These are phyloP conservation scores for Beauveria brongniartii DNA, from an alignment of 2,329 filamentous ascomycete species.

Conservation along the genomic window DNA sequence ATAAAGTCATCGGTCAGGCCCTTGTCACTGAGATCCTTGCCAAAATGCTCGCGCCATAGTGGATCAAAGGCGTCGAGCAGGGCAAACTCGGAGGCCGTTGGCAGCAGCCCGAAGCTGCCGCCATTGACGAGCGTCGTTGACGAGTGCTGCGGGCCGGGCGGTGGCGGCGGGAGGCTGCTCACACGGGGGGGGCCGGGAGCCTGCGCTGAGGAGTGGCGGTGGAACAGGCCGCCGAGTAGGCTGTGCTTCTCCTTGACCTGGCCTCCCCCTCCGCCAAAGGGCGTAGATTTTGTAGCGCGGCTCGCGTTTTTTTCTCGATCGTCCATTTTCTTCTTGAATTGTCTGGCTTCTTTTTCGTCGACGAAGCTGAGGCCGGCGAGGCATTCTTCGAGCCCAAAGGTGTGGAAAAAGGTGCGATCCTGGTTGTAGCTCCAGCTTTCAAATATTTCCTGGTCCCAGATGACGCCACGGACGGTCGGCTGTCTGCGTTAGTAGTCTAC, in stretches of 20 bases:
- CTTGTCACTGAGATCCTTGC: constrained; percentile 53
- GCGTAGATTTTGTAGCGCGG: constrained; percentile 73
- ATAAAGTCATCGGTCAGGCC: constrained; percentile 60
- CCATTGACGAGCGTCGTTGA: constrained; percentile 41
- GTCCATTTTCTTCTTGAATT: constrained; percentile 95
- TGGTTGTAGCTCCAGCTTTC: constrained; percentile 93
- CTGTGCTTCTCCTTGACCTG: constrained; percentile 31
- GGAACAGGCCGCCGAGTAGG: constrained; percentile 55
- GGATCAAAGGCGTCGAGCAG: constrained; percentile 57
- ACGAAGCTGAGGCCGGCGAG: constrained; percentile 84
- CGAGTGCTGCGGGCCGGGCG: constrained; percentile 29
- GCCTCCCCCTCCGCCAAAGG: constrained; percentile 55
- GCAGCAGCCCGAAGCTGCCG: constrained; percentile 23
- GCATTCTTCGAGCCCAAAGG: constrained; percentile 91
- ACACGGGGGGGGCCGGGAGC: constrained; percentile 44
- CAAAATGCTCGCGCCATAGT: constrained; percentile 57
- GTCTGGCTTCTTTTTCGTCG: constrained; percentile 95
- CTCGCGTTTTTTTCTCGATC: constrained; percentile 93
- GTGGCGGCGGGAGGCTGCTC: constrained; percentile 28
- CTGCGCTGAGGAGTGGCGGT: constrained; percentile 50
- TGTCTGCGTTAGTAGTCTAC: constrained; percentile 25
- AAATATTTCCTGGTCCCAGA: constrained; percentile 98
- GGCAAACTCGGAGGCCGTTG: constrained; percentile 45
- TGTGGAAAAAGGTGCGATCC: constrained; percentile 95
- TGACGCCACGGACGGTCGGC: constrained; percentile 72